phyloP scores from a whole-genome alignment of 176 grass and related monocot species.

The Aegilops bicornis region DNA sequence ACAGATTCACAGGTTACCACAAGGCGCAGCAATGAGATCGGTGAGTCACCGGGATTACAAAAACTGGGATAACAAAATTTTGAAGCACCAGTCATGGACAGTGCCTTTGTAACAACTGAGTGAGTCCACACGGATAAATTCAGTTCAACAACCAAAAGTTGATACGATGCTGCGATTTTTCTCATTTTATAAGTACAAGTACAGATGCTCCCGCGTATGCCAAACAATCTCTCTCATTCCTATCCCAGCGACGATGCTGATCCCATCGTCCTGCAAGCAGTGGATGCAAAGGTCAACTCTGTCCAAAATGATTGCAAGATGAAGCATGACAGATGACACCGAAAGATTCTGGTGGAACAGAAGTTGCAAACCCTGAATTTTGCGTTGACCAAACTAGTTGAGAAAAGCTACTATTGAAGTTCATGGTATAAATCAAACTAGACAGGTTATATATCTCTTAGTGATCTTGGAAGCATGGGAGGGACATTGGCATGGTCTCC shows the following conservation, averaged over 20 bases:
- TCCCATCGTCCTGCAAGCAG: conserved; percentile 21
- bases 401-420: background rate
- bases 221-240: background rate
- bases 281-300: background rate
- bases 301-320: background rate
- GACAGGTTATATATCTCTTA: background rate
- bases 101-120: background rate
- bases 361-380: background rate
- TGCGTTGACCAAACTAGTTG: background rate
- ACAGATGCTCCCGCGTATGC: conserved; percentile 22
- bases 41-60: background rate
- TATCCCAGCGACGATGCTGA: background rate
- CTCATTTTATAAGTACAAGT: conserved; percentile 27
- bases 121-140: background rate
- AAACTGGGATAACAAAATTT: background rate
- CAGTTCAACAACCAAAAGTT: conserved; percentile 2
- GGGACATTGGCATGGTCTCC: background rate
- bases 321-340: background rate
- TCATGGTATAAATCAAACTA: background rate
- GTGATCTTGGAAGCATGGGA: background rate
- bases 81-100: background rate
- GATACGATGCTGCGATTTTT: background rate
- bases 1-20: background rate
- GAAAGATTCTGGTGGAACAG: background rate
- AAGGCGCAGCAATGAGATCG: background rate